Base-by-base conservation (phyloP, 805 yeast species). In the Starmerella powellii region DNA sequence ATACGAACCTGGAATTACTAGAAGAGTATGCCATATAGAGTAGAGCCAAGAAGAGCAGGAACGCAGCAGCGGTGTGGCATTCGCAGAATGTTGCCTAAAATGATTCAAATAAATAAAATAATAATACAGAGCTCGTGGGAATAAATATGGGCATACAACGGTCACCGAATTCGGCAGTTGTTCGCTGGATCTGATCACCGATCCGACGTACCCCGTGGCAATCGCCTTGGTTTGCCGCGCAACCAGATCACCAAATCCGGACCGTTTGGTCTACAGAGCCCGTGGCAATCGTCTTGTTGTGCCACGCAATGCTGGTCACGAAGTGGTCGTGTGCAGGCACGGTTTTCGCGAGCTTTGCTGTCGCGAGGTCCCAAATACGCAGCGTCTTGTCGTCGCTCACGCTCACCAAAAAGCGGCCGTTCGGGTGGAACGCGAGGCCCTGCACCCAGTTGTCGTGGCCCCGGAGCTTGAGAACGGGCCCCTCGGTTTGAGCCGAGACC, bases 381-480 rank as follows among this genome's bases (percentile, higher is more conserved):
- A 87, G 70, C 1, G 76, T 65, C 48, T 76, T 76, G 59, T 87
- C 96, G 59, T 87, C 97, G 15, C 87, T 70, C 15, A 80, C 78
- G 34, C 85, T 75, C 35, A 79, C 65, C 15, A 85, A 57, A 51
- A 72, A 75, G 31, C 76, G 67, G 0, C 91, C 93, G 51, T 73
- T 75, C 1, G 94, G 94, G 60, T 85, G 94, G 37, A 80, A 62
- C 8, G 65, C 64, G 5, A 86, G 53, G 6, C 76, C 72, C 47
- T 80, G 73, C 1, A 88, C 80, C 97, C 97, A 87, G 8, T 91
- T 81, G 38, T 75, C 74, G 60, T 87, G 96, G 2, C 91, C 95
- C 6, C 62, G 54, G 10, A 84, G 62, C 16, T 76, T 74, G 19
- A 68, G 65, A 1, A 84, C 53, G 20, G 73, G 62, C 52, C 66